Conservation (phyloP, 306 rosid genomes). For the Spatholobus suberectus region DNA sequence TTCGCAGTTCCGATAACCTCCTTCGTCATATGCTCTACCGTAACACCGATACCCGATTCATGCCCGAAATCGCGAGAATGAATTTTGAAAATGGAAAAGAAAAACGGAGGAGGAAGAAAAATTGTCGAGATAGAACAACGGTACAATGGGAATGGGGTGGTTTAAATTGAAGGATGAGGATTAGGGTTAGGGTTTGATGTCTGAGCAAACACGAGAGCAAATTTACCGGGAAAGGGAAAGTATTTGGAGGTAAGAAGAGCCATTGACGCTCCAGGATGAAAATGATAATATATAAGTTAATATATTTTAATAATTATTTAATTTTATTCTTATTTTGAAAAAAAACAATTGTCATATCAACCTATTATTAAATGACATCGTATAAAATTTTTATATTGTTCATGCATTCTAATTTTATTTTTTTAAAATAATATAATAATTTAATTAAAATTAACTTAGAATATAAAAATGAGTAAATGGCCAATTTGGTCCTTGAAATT, state of each 20-base stretch:
- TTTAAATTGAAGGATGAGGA: not conserved
- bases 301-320: not conserved
- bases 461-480: too few species aligned
- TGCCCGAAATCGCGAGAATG: conserved; percentile 11
- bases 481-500: too few species aligned
- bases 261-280: not conserved
- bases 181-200: conserved; percentile 46
- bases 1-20: conserved; percentile 38
- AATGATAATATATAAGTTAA: not conserved
- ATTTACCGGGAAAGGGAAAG: conserved; percentile 13
- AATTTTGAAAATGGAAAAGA: not conserved
- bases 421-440: too few species aligned
- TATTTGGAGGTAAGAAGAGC: not conserved
- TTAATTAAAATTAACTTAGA: too few species aligned
- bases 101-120: not conserved
- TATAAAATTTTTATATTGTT: too few species aligned
- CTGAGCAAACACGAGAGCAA: not conserved
- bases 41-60: conserved; percentile 41
- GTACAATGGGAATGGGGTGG: not conserved
- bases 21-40: conserved; percentile 70
- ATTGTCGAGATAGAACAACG: not conserved
- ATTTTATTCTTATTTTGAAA: too few species aligned
- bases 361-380: too few species aligned
- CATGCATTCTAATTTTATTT: too few species aligned
- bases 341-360: not conserved